Evolutionary conservation across 2,329 filamentous ascomycete genomes (phyloP).

Genomic region (Paraphaeosphaeria minitans): DNA sequence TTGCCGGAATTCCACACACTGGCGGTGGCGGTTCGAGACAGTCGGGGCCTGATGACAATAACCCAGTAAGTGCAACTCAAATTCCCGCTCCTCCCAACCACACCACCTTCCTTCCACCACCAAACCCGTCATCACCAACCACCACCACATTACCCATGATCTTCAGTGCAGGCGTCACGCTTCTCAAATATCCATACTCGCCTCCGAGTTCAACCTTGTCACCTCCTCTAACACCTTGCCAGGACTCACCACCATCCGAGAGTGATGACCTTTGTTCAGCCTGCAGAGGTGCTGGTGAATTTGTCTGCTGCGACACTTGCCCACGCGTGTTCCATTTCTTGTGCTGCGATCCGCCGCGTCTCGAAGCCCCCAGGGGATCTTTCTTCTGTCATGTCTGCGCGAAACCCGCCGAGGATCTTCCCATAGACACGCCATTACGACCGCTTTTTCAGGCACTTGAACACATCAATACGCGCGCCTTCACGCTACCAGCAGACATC

Average conservation of each 20-base stretch:
- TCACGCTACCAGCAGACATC: constrained; percentile 70
- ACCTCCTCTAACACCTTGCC: constrained; percentile 49
- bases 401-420: constrained; percentile 31
- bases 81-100: constrained; percentile 51
- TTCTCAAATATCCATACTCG: constrained; percentile 42
- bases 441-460: constrained; percentile 69
- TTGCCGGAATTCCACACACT: constrained; percentile 66
- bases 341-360: constrained; percentile 78
- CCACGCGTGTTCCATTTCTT: constrained; percentile 86
- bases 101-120: constrained; percentile 46
- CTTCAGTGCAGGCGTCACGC: constrained; percentile 33
- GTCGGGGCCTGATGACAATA: constrained; percentile 62
- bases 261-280: constrained; percentile 91
- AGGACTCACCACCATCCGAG: constrained; percentile 54
- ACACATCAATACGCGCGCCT: constrained; percentile 72
- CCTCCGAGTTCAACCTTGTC: constrained; percentile 42
- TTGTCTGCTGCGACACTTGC: constrained; percentile 94
- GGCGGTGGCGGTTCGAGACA: constrained; percentile 67
- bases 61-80: constrained; percentile 57
- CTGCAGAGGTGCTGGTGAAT: constrained; percentile 80
- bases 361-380: constrained; percentile 37
- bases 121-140: constrained; percentile 38
- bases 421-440: constrained; percentile 54
- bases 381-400: constrained; percentile 76
- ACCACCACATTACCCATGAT: constrained; percentile 39